These are phyloP conservation scores for Ormosia semicastrata DNA, from an alignment of 306 rosid genomes.

Conservation along the genomic window DNA sequence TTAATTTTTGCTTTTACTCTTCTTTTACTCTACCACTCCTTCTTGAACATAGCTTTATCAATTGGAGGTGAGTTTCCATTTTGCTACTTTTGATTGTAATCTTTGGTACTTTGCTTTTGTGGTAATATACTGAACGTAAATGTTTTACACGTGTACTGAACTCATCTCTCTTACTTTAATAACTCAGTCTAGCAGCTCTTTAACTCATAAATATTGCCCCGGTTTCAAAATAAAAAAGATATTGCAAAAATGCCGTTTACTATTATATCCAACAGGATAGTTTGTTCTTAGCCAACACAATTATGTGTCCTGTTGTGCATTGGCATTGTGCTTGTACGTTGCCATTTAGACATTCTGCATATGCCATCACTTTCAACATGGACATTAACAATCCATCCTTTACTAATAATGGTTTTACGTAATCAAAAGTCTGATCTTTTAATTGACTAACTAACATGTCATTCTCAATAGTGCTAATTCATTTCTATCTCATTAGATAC, in stretches of 20 bases:
- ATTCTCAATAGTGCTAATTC: slow-evolving; percentile 2
- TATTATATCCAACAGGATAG: not conserved
- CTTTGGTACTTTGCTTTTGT: too few relatives aligned
- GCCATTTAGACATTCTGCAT: not conserved
- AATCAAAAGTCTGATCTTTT: too few relatives aligned
- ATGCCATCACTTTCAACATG: not conserved
- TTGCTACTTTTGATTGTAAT: too few relatives aligned
- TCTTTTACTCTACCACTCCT: too few relatives aligned
- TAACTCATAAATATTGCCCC: not conserved
- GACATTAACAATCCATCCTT: too few relatives aligned
- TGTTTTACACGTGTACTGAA: not conserved
- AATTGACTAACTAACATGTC: too few relatives aligned
- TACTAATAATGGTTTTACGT: too few relatives aligned
- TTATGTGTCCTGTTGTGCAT: not conserved
- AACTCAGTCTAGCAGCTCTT: too few relatives aligned
- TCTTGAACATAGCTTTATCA: too few relatives aligned
- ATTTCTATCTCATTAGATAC: not conserved
- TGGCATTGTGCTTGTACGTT: not conserved
- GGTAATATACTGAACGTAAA: too few relatives aligned
- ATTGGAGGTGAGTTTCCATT: too few relatives aligned
- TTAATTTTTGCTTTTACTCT: too few relatives aligned
- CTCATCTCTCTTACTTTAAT: not conserved
- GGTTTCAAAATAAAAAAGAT: not conserved
- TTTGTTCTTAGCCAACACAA: slow-evolving; percentile 10
- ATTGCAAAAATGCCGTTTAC: not conserved